Base-by-base conservation (phyloP, 106 monocot genomes). In the Triglochin maritima region DNA sequence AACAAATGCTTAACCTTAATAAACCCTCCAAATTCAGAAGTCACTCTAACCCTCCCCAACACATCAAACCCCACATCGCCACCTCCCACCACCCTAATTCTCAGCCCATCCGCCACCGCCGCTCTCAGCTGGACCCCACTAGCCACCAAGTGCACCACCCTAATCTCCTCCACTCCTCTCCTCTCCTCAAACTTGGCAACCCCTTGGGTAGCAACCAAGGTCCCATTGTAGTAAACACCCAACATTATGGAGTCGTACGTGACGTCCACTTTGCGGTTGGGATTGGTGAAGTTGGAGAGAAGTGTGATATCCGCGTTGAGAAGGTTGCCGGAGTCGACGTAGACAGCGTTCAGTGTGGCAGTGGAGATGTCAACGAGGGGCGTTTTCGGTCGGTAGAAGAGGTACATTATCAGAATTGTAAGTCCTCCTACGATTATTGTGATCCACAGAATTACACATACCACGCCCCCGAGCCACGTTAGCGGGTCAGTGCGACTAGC, bases 301-400 rank as follows among this genome's bases (percentile, higher is more conserved):
- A 94, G 4, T 57, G 84, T 80, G 71, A 94, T 15, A 67, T 94
- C 93, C 44, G 89, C 86, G 69, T 94, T 94, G 69, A 94, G 89
- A 43, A 78, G 77, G 41, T 44, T 52, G 13, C 84, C 84, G 12
- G 47, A 46, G 74, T 89, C 89, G 12, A 94, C 69, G 72, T 84
- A 84, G 65, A 75, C 89, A 14, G 75, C 81, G 50, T 89, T 94
- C 65, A 89, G 84, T 13, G 86, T 80, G 57, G 82, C 88, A 10
- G 59, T 46, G n/a, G 81, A 49, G 65, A 93, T 80, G 5, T 76
- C 78, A 13, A 93, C 51, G 16, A 60, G 79, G 43, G 93, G 93
- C 59, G 67, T 72, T 12, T 61, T 67, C 0, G 93, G 93, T 14
- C 83, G 85, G 76, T 79, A 83, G 49, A 82, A 12, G n/a, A 93